Percentiles rank a stretch among this genome's conserved stretches.
Evolutionary conservation across 208 protist genomes (phyloP).

Genomic region (Crithidia fasciculata): DNA sequence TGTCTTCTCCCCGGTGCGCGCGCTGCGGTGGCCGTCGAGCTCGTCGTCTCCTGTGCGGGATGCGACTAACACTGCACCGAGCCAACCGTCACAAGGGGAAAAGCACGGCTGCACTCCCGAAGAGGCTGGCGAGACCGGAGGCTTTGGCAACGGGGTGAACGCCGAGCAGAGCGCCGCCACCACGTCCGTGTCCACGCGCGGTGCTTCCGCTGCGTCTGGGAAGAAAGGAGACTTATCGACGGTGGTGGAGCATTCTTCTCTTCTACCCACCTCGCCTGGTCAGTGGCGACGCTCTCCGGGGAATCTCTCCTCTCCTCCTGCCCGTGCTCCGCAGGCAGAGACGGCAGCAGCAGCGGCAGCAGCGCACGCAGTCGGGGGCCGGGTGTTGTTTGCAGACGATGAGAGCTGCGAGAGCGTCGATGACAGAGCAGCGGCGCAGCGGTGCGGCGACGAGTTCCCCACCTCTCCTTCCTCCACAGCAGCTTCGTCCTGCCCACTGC

Average conservation of each 20-base stretch:
- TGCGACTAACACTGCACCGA: no score
- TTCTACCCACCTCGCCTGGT: no score
- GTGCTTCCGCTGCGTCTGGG: no score
- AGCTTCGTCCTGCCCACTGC: not conserved
- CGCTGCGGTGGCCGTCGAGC: slow-evolving; percentile 16
- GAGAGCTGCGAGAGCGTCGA: no score
- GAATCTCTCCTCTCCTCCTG: no score
- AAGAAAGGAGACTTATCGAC: no score
- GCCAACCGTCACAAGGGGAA: not conserved
- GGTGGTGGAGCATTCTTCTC: no score
- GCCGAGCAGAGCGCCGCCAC: not conserved
- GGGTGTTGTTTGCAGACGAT: no score
- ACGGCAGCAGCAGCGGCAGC: not conserved
- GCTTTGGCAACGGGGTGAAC: not conserved
- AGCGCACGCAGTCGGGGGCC: not conserved
- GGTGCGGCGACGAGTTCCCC: not conserved
- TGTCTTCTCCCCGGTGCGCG: not conserved
- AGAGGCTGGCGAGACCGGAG: not conserved
- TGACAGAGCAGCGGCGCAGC: not conserved
- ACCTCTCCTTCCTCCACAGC: no score
- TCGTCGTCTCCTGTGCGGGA: slow-evolving; percentile 1
- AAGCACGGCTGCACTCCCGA: not conserved
- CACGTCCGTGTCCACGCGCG: no score
- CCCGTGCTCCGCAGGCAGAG: not conserved
- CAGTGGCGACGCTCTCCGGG: no score